Base-by-base conservation (phyloP, 768 basidiomycete species). In the Lactarius sp. region DNA sequence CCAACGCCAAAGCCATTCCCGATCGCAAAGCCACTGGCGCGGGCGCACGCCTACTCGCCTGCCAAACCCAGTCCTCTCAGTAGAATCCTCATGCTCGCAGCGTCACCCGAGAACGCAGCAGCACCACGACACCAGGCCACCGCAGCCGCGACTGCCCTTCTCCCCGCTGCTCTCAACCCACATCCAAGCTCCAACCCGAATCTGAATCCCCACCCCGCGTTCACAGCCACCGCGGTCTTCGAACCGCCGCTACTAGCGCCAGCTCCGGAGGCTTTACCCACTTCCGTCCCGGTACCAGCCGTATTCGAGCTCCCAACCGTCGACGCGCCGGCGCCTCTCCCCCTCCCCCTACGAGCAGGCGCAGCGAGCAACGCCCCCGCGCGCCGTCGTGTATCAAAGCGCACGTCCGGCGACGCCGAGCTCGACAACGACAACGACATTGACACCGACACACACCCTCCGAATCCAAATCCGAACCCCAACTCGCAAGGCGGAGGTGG, bases 41-140 rank as follows among this genome's bases (percentile, higher is more conserved):
- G 78, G 85, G 78, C 83, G 6, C 90, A 93, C 66, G 88, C 90
- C 0, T 93, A 92, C 66, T 92, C 91, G 0, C 90, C 90, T 34
- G 85, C 78, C 2, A 86, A 84, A 71, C 90, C 90, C 0, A 91
- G 88, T 66, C 90, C 90, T 2, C 78, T 93, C 36, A 90, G 88
- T 64, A 82, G 90, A 12, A 90, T 92, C 59, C 78, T 92, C 27
- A 83, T 86, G 85, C 77, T 92, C 49, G 80, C 78, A 3, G 77
- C 86, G 65, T 88, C 87, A 0, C 85, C 85, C 5, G 73, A 78
- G 39, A 77, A 75, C 55, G 74, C 77, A 14, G 18, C 56, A 33
- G 70, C 51, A 68, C 67, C 49, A 66, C 68, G 31, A 20, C 47
- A 9, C 22, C 46, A 4, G 27, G 64, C 56, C 10, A 36, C 59